Evolutionary conservation across 169 alveolate genomes (phyloP), one percentile per base, ranked within the genome.

Genomic region (Babesia bigemina): DNA sequence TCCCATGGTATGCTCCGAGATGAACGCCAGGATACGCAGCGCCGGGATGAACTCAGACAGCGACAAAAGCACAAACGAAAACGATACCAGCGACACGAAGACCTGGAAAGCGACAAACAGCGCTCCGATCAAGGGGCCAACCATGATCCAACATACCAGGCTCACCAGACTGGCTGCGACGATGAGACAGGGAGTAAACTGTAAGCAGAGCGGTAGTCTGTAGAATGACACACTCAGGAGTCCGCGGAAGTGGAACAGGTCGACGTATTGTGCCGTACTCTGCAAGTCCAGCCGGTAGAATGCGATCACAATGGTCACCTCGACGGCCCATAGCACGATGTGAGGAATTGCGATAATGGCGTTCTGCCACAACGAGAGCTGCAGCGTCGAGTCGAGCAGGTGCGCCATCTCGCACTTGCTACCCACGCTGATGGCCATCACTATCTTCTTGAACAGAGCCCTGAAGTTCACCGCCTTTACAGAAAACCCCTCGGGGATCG

Each of bases 341-440:
- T 71, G 84, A 14, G 88, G 88, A 26, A 81, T 24, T 1, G 88
- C 70, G 13, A 81, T 45, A 49, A 81, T 61, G 59, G 67, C 79
- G 55, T 73, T 81, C 21, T 55, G 72, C 88, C 77, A 72, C 53
- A 59, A 42, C 4, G 84, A 73, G 6, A 81, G 69, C 49, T 53
- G 21, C 56, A 81, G 48, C 29, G 22, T 63, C n/a, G 55, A 33
- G 52, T 81, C 88, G 45, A 81, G 75, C 39, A 69, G 53, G 48
- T 81, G 88, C 10, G 79, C 65, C 56, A 81, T 36, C 47, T 81
- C 88, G n/a, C 70, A 44, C 44, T 74, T 72, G 70, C 70, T 39
- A n/a, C 79, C 88, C 24, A 81, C 85, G 48, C 70, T 74, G 50
- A 81, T 55, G 52, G 57, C 50, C 55, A 71, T 8, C 17, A 81